Conservation (phyloP, 2,329 filamentous ascomycete genomes). For the Penicillium palitans region DNA sequence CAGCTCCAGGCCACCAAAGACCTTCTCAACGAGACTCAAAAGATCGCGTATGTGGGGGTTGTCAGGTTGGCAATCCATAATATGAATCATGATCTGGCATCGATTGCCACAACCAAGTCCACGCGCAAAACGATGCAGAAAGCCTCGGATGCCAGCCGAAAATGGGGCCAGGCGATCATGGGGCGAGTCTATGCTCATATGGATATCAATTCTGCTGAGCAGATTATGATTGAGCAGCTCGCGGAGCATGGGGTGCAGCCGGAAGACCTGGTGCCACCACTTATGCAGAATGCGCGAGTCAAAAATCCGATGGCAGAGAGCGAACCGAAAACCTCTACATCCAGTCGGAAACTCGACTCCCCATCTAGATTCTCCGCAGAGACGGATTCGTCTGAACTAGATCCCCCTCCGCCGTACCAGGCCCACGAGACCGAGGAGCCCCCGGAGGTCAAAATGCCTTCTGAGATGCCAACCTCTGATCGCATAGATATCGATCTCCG, state of each 20-base stretch:
- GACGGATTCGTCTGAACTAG: constrained; percentile 49
- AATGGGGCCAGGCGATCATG: constrained; percentile 99
- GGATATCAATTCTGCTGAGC: constrained; percentile 85
- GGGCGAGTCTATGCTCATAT: constrained; percentile 90
- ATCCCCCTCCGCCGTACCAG: constrained; percentile 56
- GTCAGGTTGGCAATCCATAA: constrained; percentile 76
- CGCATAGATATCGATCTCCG: constrained; percentile 94
- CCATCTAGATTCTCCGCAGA: constrained; percentile 37
- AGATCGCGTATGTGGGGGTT: constrained; percentile 92
- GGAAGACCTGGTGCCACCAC: constrained; percentile 74
- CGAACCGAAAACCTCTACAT: constrained; percentile 41
- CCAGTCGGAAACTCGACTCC: constrained; percentile 28
- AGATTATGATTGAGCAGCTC: constrained; percentile 98
- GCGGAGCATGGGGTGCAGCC: constrained; percentile 88
- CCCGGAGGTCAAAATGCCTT: constrained; percentile 77
- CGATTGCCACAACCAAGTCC: constrained; percentile 59
- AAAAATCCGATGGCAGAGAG: constrained; percentile 80
- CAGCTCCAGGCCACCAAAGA: constrained; percentile 97
- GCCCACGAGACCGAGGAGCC: constrained; percentile 68
- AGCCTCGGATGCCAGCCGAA: constrained; percentile 75
- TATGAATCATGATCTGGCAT: constrained; percentile 70
- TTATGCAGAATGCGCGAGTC: constrained; percentile 90
- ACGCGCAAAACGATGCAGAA: constrained; percentile 71
- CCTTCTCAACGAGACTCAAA: constrained; percentile 89
- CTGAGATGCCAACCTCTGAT: constrained; percentile 74